Evolutionary conservation across 306 rosid species (phyloP).

Genomic region (Arachis hypogaea): DNA sequence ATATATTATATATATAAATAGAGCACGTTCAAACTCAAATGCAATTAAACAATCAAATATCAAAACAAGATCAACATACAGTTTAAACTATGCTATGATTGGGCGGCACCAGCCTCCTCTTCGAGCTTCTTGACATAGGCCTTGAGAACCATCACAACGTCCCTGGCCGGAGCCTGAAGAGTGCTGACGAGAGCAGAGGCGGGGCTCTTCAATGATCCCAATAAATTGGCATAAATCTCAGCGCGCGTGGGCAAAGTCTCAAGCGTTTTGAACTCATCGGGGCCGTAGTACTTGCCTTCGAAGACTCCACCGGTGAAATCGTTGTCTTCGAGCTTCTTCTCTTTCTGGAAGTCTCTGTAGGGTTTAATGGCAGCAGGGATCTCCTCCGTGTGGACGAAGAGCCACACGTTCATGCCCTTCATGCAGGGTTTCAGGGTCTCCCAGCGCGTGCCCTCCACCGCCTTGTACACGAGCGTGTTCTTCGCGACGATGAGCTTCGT

Average conservation of each 20-base stretch:
- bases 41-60: conserved; percentile 11
- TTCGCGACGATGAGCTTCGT: conserved; percentile 82
- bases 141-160: conserved; percentile 68
- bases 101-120: conserved; percentile 50
- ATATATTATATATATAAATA: conserved; percentile 12
- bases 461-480: conserved; percentile 87
- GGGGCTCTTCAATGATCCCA: conserved; percentile 72
- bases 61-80: neutral
- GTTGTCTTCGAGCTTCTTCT: conserved; percentile 77
- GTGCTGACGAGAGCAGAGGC: conserved; percentile 73
- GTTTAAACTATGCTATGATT: neutral
- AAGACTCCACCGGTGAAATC: conserved; percentile 90
- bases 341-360: conserved; percentile 82
- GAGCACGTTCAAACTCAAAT: conserved; percentile 16
- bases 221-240: conserved; percentile 74
- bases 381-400: conserved; percentile 91
- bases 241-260: conserved; percentile 80
- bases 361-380: conserved; percentile 88
- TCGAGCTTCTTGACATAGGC: conserved; percentile 82
- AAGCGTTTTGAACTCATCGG: conserved; percentile 67
- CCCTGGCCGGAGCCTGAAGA: conserved; percentile 88
- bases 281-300: conserved; percentile 87
- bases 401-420: conserved; percentile 97
- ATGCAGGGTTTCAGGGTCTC: conserved; percentile 83
- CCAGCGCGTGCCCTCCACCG: conserved; percentile 83